A percentile compares a stretch with the other conserved stretches of the same genome.
Conservation (phyloP, 73 alveolate genomes). For the Paramecium octaurelia region DNA sequence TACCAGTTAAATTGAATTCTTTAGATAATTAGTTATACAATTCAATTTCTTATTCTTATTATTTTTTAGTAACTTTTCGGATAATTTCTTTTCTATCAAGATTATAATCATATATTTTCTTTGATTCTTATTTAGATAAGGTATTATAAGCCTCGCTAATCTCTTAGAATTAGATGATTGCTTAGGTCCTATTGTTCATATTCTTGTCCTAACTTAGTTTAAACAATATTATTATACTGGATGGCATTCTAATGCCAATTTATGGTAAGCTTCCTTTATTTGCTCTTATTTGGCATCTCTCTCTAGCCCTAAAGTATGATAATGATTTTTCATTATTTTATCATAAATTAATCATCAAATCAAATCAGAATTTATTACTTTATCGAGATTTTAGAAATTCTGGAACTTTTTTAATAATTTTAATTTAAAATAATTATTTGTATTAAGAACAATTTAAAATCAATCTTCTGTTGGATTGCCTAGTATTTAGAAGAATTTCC, state of each 20-base stretch:
- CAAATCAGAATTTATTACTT: background rate
- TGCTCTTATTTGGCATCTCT: background rate
- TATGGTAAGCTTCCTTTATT: background rate
- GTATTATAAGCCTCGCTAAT: conserved; percentile 16
- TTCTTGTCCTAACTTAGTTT: conserved; percentile 12
- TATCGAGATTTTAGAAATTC: background rate
- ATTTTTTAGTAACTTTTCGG: background rate
- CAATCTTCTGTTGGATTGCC: conserved; percentile 41
- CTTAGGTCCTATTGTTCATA: background rate
- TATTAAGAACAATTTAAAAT: background rate
- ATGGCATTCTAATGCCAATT: conserved; percentile 34
- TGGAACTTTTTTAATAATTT: background rate
- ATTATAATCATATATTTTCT: background rate
- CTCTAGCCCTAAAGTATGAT: background rate
- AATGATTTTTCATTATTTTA: background rate
- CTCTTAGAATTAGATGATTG: background rate
- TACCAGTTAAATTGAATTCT: background rate
- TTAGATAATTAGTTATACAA: background rate
- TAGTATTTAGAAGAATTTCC: background rate
- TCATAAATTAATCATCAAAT: background rate
- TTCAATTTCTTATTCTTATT: background rate
- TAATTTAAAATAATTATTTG: background rate
- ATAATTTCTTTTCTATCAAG: background rate
- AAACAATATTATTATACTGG: background rate
- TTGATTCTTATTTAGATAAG: background rate